Percentiles rank a stretch among this genome's conserved stretches.
Conservation (phyloP, 768 basidiomycete species). For the Hericium alpestre region DNA sequence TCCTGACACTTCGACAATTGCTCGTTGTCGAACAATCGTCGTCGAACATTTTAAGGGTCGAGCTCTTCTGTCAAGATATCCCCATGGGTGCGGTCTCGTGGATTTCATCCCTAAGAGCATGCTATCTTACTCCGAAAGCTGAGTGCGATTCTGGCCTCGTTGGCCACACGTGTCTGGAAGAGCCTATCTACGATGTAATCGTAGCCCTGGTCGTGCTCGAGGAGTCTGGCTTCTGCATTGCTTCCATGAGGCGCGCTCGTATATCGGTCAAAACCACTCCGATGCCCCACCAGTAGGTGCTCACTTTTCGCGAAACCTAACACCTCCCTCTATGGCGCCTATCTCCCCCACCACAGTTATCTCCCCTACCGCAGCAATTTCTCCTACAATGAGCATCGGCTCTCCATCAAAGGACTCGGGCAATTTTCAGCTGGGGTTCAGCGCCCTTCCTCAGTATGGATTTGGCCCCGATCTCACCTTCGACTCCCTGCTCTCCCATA, state of each 20-base stretch:
- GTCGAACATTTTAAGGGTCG: too few species aligned
- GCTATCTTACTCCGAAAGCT: neutral
- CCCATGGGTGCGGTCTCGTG: too few species aligned
- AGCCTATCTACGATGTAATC: neutral
- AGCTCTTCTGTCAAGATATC: too few species aligned
- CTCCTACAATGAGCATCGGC: neutral
- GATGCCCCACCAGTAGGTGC: neutral
- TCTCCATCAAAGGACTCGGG: slow-evolving; percentile 9
- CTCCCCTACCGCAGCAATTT: neutral
- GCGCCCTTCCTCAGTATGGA: slow-evolving; percentile 57
- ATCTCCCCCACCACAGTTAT: neutral
- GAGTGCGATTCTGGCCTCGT: neutral
- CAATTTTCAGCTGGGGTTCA: slow-evolving; percentile 16
- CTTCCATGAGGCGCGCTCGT: neutral
- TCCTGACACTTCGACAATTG: too few species aligned
- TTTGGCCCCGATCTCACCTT: slow-evolving; percentile 58
- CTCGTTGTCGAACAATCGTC: too few species aligned
- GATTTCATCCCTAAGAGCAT: too few species aligned
- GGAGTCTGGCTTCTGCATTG: neutral
- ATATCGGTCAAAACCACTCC: neutral
- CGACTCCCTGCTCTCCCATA: slow-evolving; percentile 46
- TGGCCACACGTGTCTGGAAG: neutral
- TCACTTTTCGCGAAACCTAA: neutral
- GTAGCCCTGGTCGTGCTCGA: neutral
- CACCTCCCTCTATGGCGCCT: neutral